Base-by-base conservation (phyloP, 495 filamentous ascomycete genomes). In the Penicillium egyptiacum region DNA sequence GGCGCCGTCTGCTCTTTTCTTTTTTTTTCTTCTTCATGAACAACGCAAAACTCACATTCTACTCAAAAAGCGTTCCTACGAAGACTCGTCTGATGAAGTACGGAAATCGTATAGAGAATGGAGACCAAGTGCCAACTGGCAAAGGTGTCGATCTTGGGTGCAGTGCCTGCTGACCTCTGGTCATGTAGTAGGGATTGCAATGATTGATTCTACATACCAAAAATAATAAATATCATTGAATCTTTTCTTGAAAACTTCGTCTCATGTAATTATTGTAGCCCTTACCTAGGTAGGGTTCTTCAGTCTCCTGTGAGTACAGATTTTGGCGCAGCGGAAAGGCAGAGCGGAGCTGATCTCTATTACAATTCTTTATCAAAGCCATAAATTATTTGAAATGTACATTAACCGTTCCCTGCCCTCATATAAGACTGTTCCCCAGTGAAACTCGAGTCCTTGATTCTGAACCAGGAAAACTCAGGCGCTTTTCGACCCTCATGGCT, bases 21-120 rank as follows among this genome's bases (percentile, higher is more conserved):
- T 66, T 69, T 71, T 69, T 75, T 81, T 79, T 68, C 66, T 74
- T 75, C 71, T 67, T 55, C 72, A 83, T 81, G 80, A 83, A 86
- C 83, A 87, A 86, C 83, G 83, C 84, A 83, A 84, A 84, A 77
- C 57, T 56, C 61, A 86, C 84, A 73, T 84, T 83, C 83, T 80
- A 76, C 67, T 75, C 70, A 76, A 79, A 82, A 85, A 82, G 82
- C 81, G 77, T 84, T 83, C 74, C 75, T 78, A 74, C 74, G 79
- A 83, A 77, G 78, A 70, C 57, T 64, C 52, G 62, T 67, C 82
- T 80, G 70, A 86, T 78, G 83, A 86, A 79, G 72, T 75, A 78
- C 70, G 75, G 79, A 81, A 84, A 81, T 81, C 82, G 80, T 86
- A 78, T 77, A 75, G 64, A 80, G 83, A 84, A 85, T 83, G 83